Conservation (phyloP, 495 filamentous ascomycete species). For the Lineolata rhizophorae region DNA sequence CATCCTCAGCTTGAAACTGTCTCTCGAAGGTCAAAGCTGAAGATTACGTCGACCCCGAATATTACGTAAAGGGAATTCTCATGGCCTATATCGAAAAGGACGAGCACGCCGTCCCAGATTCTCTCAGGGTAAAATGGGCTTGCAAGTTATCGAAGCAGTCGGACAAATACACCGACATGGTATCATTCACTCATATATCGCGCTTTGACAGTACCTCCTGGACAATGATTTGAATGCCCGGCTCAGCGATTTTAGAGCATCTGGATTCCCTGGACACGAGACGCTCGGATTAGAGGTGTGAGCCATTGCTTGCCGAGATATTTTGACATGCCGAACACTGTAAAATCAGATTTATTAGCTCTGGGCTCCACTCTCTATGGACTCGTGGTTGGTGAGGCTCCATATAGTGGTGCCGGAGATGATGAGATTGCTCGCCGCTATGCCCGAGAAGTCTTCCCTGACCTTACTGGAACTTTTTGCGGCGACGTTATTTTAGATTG, state of each 20-base stretch:
- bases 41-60: neutral
- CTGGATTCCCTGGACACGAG: neutral
- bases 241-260: neutral
- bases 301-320: neutral
- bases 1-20: neutral
- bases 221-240: neutral
- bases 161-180: neutral
- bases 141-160: neutral
- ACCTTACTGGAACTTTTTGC: neutral
- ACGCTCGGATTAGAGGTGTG: neutral
- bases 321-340: neutral
- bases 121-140: neutral
- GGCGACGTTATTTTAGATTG: neutral
- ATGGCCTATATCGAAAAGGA: neutral
- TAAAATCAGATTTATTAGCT: constrained; percentile 1
- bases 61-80: neutral
- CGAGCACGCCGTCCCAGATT: neutral
- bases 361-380: constrained; percentile 2
- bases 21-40: neutral
- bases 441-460: neutral
- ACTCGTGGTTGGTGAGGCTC: neutral
- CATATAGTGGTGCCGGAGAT: neutral
- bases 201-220: neutral
- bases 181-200: neutral
- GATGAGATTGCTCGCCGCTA: neutral